Percentiles rank a stretch among this genome's conserved stretches.
These are phyloP conservation scores for Barbarea vulgaris DNA, from an alignment of 345 rosid genomes.

Conservation along the genomic window DNA sequence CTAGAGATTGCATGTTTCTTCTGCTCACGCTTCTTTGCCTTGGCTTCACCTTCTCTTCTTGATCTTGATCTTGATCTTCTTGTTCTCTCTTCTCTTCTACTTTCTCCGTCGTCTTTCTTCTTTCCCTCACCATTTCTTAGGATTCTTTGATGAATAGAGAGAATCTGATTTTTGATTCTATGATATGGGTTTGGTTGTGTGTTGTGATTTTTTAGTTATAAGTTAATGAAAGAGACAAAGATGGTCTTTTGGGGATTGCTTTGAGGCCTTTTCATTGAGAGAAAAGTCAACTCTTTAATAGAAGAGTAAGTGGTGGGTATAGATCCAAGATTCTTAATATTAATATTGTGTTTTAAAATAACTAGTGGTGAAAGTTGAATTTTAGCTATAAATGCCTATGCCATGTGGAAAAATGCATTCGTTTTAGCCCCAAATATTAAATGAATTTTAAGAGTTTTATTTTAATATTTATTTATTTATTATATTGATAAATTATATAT, in stretches of 20 bases:
- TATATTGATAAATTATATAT: no score
- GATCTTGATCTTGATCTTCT: slow-evolving; percentile 19
- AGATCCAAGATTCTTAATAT: slow-evolving; percentile 30
- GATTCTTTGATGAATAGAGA: slow-evolving; percentile 15
- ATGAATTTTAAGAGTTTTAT: no score
- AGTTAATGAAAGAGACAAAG: slow-evolving; percentile 27
- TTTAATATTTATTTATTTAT: no score
- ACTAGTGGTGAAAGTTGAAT: slow-evolving; percentile 19
- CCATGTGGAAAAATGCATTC: no score
- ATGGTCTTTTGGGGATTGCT: slow-evolving; percentile 31
- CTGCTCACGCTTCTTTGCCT: slow-evolving; percentile 38
- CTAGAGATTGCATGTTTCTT: slow-evolving; percentile 52
- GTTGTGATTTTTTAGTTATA: slow-evolving; percentile 29
- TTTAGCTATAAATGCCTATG: slow-evolving; percentile 12
- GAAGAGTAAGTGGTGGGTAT: slow-evolving; percentile 22
- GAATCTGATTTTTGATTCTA: slow-evolving; percentile 11
- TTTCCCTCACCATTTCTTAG: slow-evolving; percentile 35
- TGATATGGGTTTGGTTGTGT: slow-evolving; percentile 20
- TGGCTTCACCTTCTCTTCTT: slow-evolving; percentile 35
- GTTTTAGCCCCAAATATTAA: no score
- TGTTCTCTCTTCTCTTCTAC: slow-evolving; percentile 31
- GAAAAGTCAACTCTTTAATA: slow-evolving; percentile 36
- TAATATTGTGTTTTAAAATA: slow-evolving; percentile 13
- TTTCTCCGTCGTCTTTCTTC: slow-evolving; percentile 35
- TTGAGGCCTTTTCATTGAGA: slow-evolving; percentile 27